Evolutionary conservation across 2,329 filamentous ascomycete genomes (phyloP).

Genomic region (Cladophialophora psammophila): DNA sequence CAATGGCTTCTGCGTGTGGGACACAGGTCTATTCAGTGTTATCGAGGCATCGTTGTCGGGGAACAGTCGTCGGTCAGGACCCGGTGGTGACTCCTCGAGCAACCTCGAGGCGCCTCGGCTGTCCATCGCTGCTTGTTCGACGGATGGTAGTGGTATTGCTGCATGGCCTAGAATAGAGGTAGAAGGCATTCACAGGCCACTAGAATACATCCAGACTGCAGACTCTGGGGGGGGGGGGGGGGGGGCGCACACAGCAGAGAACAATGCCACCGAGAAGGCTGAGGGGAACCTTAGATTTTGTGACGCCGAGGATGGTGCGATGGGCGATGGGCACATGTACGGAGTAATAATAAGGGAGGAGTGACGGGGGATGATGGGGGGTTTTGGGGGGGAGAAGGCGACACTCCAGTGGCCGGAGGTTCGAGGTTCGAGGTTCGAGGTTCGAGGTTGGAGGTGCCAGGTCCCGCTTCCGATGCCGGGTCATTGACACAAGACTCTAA

Average conservation of each 20-base stretch:
- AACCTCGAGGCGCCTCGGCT: conserved; percentile 45
- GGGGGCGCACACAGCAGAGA: neutral
- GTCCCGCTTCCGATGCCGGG: conserved; percentile 15
- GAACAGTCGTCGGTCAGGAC: conserved; percentile 51
- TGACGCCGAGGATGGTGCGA: conserved; percentile 17
- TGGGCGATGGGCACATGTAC: conserved; percentile 8
- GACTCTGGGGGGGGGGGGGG: neutral
- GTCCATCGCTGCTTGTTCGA: conserved; percentile 60
- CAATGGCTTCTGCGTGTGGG: conserved; percentile 53
- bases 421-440: too few species aligned
- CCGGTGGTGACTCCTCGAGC: conserved; percentile 42
- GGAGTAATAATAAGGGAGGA: conserved; percentile 8
- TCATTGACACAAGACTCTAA: too few species aligned
- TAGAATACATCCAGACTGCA: conserved; percentile 14
- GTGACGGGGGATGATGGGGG: conserved; percentile 10
- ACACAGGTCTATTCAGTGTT: conserved; percentile 48
- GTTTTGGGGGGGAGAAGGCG: neutral
- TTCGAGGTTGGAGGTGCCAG: neutral
- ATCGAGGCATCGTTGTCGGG: conserved; percentile 62
- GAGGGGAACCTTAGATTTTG: conserved; percentile 3
- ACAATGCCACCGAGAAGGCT: neutral
- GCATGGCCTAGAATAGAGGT: conserved; percentile 64
- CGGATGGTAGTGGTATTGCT: conserved; percentile 41
- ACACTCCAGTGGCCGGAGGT: too few species aligned
- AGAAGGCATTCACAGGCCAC: conserved; percentile 57